Evolutionary conservation across 768 basidiomycete species (phyloP), one percentile per base, ranked within the genome.

Genomic region (Antrodiella citrinella): DNA sequence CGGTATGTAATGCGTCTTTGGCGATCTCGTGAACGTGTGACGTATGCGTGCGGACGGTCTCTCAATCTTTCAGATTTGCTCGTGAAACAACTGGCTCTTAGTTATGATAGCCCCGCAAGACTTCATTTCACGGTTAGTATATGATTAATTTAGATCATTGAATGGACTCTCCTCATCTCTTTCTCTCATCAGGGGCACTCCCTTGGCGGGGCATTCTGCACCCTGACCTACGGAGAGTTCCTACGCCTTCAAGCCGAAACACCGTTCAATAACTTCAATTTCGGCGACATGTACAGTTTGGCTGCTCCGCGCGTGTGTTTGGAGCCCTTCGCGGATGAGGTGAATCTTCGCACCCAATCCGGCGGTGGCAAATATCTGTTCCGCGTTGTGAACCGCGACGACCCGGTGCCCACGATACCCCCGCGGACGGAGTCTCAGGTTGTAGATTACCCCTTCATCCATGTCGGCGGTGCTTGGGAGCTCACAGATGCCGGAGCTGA

Each of bases 221-320:
- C 47, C 4, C 41, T 52, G 13, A 40, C 51, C 12, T 52, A 48
- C 26, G 51, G 25, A 25, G 51, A 52, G 30, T 52, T 52, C 51
- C 51, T 52, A 19, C 46, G 51, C 15, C 51, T n/a, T n/a, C n/a
- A n/a, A n/a, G 41, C 13, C 41, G 38, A 22, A n/a, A n/a, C 41
- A 10, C 18, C 35, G 35, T 38, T 10, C 26, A 43, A 13, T 9
- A 18, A n/a, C 13, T 52, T 40, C 47, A 43, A 44, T 18, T 24
- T 52, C 26, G 51, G 51, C 11, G 51, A 52, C 41, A n/a, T 48
- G 26, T 52, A 52, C 46, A 35, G 25, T 4, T 23, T 48, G 20
- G 51, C 25, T 1, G 26, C 46, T 10, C 51, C 51, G 3, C 51
- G 51, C 42, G 26, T 25, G 13, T 52, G 47, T 22, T 26, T 43